A percentile compares a stretch with the other conserved stretches of the same genome.
Conservation (phyloP, 352 stramenopile genomes). For the Globisporangium uncinulatum region DNA sequence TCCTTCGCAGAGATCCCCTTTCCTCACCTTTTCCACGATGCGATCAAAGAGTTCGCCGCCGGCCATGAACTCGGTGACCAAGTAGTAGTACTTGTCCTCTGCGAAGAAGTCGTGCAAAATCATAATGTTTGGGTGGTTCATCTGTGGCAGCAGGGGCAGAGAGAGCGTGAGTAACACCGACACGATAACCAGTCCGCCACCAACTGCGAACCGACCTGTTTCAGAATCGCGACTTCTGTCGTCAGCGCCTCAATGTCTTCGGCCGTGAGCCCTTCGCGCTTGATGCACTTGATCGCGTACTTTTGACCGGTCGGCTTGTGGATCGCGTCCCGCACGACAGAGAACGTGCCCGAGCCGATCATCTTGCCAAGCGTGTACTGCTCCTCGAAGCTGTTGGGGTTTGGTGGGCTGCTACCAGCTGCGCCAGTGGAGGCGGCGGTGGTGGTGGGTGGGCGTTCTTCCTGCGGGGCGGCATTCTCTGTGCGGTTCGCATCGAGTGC, state of each 20-base stretch:
- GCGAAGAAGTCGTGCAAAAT: slow-evolving; percentile 92
- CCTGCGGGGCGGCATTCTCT: slow-evolving; percentile 19
- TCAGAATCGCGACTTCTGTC: slow-evolving; percentile 81
- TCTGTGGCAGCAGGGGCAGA: slow-evolving; percentile 25
- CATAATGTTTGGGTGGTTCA: slow-evolving; percentile 93
- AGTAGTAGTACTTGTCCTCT: slow-evolving; percentile 94
- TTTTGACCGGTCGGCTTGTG: slow-evolving; percentile 80
- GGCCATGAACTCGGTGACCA: slow-evolving; percentile 97
- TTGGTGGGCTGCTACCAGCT: slow-evolving; percentile 20
- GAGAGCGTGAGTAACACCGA: not conserved
- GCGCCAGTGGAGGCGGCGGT: not conserved
- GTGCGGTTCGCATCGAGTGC: slow-evolving; percentile 24
- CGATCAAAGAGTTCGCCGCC: slow-evolving; percentile 88
- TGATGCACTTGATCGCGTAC: slow-evolving; percentile 92
- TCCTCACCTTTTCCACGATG: slow-evolving; percentile 77
- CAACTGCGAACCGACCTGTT: slow-evolving; percentile 44
- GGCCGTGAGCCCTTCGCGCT: slow-evolving; percentile 77
- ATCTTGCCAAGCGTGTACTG: slow-evolving; percentile 83
- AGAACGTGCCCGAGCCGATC: slow-evolving; percentile 89
- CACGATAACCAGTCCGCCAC: not conserved
- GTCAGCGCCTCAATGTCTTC: slow-evolving; percentile 86
- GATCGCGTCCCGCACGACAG: slow-evolving; percentile 78
- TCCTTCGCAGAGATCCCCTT: not conserved
- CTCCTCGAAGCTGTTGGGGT: slow-evolving; percentile 75
- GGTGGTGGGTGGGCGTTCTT: slow-evolving; percentile 10